Base-by-base conservation (phyloP, 2,329 filamentous ascomycete genomes). In the Kalaharituber pfeilii region DNA sequence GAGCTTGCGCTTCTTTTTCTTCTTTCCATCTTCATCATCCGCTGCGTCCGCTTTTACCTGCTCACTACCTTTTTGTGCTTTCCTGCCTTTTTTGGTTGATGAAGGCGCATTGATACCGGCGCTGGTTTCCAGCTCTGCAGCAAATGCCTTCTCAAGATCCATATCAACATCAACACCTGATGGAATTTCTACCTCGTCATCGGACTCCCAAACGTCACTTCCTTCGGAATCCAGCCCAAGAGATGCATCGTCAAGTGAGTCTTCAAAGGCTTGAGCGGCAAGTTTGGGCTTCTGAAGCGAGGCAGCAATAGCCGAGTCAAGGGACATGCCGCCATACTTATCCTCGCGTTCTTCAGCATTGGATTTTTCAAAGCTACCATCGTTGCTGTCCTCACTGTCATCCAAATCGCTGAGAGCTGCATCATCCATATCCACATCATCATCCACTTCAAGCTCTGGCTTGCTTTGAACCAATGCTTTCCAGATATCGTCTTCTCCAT, bases 391-490 rank as follows among this genome's bases (percentile, higher is more conserved):
- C 57, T 73, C 72, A 49, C 72, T 72, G 65, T 73, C 57, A 33
- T 54, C 58, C 5, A 69, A 62, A 61, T 72, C 69, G 25, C 68
- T 69, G 59, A 73, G 70, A 56, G 78, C 75, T 57, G 78, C 67
- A 62, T 78, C 78, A 54, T 74, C 67, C 59, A 74, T 73, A 58
- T 73, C 71, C 50, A 66, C 59, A 59, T 68, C 68, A 26, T 65
- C 74, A 45, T 75, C 76, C 8, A 75, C 83, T 62, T 85, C 83
- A 29, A 87, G 71, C 52, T 91, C 87, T 9, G 86, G 86, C 53
- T 81, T 75, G 15, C 83, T 85, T 52, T 85, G 78, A 39, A 93
- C 84, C 59, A 95, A 77, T 0, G 88, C 88, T 69, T 93, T 81
- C 88, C 87, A 94, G 62, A 94, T 86, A 69, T 93, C 84, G 66